phyloP scores from a whole-genome alignment of 1,284 basidiomycete species.

The Ceratorhiza oryzae-sativae region DNA sequence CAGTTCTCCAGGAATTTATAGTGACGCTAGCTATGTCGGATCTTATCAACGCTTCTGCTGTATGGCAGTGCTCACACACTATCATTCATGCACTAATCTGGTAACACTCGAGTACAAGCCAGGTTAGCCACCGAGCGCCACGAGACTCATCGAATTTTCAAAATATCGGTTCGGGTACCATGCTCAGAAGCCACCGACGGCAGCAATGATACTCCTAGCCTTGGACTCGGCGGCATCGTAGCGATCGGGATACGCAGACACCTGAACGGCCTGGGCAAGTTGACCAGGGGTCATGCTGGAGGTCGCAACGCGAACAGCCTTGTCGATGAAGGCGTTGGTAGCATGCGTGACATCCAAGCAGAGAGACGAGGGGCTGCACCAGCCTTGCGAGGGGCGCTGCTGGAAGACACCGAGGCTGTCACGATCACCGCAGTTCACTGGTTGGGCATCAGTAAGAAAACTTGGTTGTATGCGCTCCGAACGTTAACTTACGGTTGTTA shows the following conservation, averaged over 20 bases:
- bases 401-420: constrained; percentile 39
- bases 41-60: no score
- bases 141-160: background rate
- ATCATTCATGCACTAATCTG: background rate
- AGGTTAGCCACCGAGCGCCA: background rate
- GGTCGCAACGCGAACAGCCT: constrained; percentile 26
- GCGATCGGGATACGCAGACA: constrained; percentile 18
- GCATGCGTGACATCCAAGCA: constrained; percentile 36
- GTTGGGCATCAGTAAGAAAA: background rate
- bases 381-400: constrained; percentile 34
- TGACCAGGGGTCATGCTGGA: constrained; percentile 21
- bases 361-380: constrained; percentile 22
- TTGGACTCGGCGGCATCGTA: constrained; percentile 36
- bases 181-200: constrained; percentile 14
- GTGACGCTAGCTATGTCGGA: no score
- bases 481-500: constrained; percentile 17
- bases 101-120: background rate
- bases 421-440: constrained; percentile 36
- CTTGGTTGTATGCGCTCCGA: background rate
- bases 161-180: background rate
- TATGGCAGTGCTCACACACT: background rate
- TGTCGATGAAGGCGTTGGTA: constrained; percentile 38
- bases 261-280: constrained; percentile 38
- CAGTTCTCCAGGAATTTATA: no score
- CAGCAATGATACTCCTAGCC: constrained; percentile 31